Percentiles rank a stretch among this genome's conserved stretches.
phyloP scores from a whole-genome alignment of 2,329 filamentous ascomycete genomes.

The Fusarium austroafricanum region DNA sequence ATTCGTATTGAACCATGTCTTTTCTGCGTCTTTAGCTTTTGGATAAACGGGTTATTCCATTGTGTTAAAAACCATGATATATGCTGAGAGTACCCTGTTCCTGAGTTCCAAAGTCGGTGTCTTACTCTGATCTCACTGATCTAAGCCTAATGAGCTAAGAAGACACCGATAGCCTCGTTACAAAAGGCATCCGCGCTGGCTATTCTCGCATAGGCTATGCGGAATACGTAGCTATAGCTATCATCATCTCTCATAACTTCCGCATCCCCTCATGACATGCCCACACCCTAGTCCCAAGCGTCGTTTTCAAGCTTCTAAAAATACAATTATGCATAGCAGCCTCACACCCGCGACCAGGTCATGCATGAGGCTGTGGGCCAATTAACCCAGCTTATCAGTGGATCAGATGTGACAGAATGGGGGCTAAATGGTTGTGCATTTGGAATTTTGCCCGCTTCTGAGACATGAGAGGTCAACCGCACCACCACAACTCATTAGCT shows the following conservation, averaged over 20 bases:
- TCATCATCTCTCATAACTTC: background rate
- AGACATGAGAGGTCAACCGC: conserved; percentile 30
- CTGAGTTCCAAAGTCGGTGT: background rate
- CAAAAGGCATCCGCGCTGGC: too few relatives aligned
- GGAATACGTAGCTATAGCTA: background rate
- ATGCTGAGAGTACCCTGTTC: background rate
- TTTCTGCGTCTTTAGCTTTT: conserved; percentile 14
- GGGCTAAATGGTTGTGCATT: conserved; percentile 43
- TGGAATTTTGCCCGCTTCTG: conserved; percentile 34
- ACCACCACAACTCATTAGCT: conserved; percentile 25
- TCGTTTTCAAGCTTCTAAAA: conserved; percentile 35
- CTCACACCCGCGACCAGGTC: conserved; percentile 35
- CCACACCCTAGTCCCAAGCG: conserved; percentile 16
- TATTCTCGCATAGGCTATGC: too few relatives aligned
- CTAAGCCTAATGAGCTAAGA: background rate
- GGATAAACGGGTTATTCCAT: background rate
- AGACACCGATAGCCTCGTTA: background rate
- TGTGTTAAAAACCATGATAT: background rate
- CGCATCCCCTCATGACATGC: conserved; percentile 15
- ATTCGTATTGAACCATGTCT: conserved; percentile 32
- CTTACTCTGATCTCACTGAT: background rate
- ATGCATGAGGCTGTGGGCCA: conserved; percentile 37
- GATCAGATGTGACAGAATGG: conserved; percentile 27
- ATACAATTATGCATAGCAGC: conserved; percentile 44
- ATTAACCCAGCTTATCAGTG: conserved; percentile 38